Percentiles rank a stretch among this genome's conserved stretches.
Conservation (phyloP, 202 grass and related monocot species). For the Setaria italica region DNA sequence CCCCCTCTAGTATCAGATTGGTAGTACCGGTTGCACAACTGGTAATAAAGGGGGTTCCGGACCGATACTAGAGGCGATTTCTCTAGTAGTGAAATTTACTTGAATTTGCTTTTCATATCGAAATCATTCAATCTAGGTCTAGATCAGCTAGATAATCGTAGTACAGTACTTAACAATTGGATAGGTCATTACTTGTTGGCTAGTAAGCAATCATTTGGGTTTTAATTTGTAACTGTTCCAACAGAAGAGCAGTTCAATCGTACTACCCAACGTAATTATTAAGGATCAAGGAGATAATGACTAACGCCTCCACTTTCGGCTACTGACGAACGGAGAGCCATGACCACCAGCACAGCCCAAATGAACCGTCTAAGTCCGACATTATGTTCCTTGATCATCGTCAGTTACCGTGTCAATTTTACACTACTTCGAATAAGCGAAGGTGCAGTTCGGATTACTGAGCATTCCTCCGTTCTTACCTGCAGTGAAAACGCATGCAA, state of each 20-base stretch:
- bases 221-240: background rate
- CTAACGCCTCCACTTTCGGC: conserved; percentile 44
- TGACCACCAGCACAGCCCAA: background rate
- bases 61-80: too few relatives aligned
- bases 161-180: background rate
- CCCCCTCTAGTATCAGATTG: too few relatives aligned
- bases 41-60: too few relatives aligned
- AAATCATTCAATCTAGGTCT: background rate
- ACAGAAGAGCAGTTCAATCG: background rate
- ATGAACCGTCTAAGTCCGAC: background rate
- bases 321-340: conserved; percentile 30
- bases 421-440: too few relatives aligned
- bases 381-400: background rate
- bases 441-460: background rate
- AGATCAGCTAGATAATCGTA: background rate
- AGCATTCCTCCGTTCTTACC: background rate
- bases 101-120: background rate
- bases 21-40: too few relatives aligned
- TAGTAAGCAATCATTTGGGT: background rate
- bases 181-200: background rate
- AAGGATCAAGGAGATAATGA: background rate
- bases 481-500: too few relatives aligned
- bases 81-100: too few relatives aligned
- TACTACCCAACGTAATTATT: conserved; percentile 13
- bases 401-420: background rate